These are phyloP conservation scores for Xylariales sp. DNA, from an alignment of 2,329 filamentous ascomycete genomes.

Conservation along the genomic window DNA sequence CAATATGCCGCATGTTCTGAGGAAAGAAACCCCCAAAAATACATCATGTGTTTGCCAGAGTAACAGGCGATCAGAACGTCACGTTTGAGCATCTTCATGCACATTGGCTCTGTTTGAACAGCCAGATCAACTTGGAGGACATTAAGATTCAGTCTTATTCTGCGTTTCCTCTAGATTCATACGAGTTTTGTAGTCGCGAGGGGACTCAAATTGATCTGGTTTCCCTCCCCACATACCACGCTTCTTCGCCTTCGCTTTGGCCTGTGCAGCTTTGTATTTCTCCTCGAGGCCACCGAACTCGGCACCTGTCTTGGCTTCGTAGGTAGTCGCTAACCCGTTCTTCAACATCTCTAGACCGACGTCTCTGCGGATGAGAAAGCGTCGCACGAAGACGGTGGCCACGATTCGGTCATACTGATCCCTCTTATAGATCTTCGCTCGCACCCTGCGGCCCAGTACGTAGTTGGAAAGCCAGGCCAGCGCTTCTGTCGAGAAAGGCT, in stretches of 20 bases:
- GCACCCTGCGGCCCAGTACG: conserved; percentile 67
- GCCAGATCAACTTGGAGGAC: too few relatives aligned
- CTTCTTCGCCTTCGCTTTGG: conserved; percentile 58
- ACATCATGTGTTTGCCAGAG: too few relatives aligned
- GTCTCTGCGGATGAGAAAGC: conserved; percentile 65
- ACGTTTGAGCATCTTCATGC: too few relatives aligned
- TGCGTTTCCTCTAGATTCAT: conserved; percentile 27
- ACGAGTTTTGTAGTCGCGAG: conserved; percentile 76
- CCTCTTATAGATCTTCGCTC: conserved; percentile 74
- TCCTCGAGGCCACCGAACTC: conserved; percentile 75
- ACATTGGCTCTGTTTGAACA: too few relatives aligned
- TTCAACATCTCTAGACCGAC: conserved; percentile 88
- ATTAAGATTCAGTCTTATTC: too few relatives aligned
- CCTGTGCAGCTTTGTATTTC: conserved; percentile 63
- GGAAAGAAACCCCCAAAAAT: too few relatives aligned
- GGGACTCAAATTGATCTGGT: conserved; percentile 67
- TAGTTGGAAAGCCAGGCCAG: conserved; percentile 73
- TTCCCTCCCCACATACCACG: conserved; percentile 73
- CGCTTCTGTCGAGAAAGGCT: conserved; percentile 80
- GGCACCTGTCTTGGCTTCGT: conserved; percentile 84
- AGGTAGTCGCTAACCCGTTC: conserved; percentile 79
- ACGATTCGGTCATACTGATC: conserved; percentile 94
- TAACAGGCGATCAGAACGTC: too few relatives aligned
- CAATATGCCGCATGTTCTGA: too few relatives aligned
- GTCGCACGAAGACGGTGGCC: conserved; percentile 73